Evolutionary conservation across 371 early-diverging fungal species (phyloP), one percentile per base, ranked within the genome.

Genomic region (Mortierella sp.): DNA sequence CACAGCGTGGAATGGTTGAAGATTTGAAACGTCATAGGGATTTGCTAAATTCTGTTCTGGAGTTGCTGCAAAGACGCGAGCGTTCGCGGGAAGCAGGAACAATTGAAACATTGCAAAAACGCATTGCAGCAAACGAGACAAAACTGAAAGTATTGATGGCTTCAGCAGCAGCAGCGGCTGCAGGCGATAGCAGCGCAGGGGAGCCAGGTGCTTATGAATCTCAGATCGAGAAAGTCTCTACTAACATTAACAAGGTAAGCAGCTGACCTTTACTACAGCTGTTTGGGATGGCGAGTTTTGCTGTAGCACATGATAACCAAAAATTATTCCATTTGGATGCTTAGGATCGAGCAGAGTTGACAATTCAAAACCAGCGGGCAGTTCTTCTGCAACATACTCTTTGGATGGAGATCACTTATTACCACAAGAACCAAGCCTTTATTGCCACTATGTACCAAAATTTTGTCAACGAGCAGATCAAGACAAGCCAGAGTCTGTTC

Each of bases 21-120:
- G 86, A 88, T 67, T 63, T 94, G 68, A 94, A 94, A 61, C 83
- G 87, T 12, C 88, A 92, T 62, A 86, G 94, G 8, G 93, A 94
- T 72, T 64, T 92, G n/a, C 77, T 92, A 22, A 85, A 90, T 2
- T 88, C 92, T 19, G 86, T 89, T 72, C 81, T 84, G 75, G 92
- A 91, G 82, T 62, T 78, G 58, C 34, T 64, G 40, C 67, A 55
- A 45, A 54, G 68, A 19, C 73, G 82, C 22, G 85, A 69, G 49
- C 83, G 47, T 32, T 59, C 65, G 2, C 60, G 29, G 17, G 75
- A 61, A 19, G 35, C 58, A 2, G 54, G 64, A 0, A 28, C 64
- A 3, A 55, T 75, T 3, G 86, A 85, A 29, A 59, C 34, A 15
- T 54, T 86, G 40, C 72, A 78, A 58, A 84, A 71, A 54, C 77